Evolutionary conservation across 257 asterid species (phyloP), one percentile per base, ranked within the genome.

Genomic region (Orobanche coerulescens): DNA sequence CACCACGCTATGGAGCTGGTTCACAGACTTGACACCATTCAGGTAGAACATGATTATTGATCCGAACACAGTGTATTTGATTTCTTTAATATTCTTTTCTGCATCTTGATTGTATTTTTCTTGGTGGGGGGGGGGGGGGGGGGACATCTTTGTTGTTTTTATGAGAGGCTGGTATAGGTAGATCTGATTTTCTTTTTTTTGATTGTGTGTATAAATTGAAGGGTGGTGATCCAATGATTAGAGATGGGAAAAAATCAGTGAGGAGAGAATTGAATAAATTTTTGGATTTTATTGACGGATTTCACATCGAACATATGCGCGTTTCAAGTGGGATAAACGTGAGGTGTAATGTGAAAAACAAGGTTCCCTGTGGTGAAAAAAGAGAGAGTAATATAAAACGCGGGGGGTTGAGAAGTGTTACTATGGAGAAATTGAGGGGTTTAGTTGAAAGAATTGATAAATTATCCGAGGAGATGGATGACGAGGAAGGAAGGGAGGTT

Each of bases 161-260:
- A 15, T 6, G 51, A 12, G 59, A 12, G 59, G 12, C 33, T 30
- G 51, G 20, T 63, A 58, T 8, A 2, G 25, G 40, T 26, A 51
- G 65, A 59, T 58, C 49, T 65, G 61, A 59, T 58, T 4, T 42
- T 53, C 12, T 19, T 52, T 12, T 14, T 15, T 26, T 50, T 22
- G 18, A 11, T 14, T 46, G 39, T 22, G 51, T 4, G 51, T 44
- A 10, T 66, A 22, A 18, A 13, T 66, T 76, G 76, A 79, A 85
- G 94, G 94, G 88, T 14, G 73, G 75, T 43, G 94, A 85, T 65
- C 87, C 87, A 16, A 76, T 85, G 85, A 82, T 82, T 74, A 76
- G 90, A 72, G 86, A 85, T 75, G 90, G 88, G 48, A 85, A 73
- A 66, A 75, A 28, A 11, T 79, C 85, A 7, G 62, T 82, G 59